Evolutionary conservation across 129 eudicot species (phyloP), one percentile per base, ranked within the genome.

Genomic region (Scalesia atractyloides): DNA sequence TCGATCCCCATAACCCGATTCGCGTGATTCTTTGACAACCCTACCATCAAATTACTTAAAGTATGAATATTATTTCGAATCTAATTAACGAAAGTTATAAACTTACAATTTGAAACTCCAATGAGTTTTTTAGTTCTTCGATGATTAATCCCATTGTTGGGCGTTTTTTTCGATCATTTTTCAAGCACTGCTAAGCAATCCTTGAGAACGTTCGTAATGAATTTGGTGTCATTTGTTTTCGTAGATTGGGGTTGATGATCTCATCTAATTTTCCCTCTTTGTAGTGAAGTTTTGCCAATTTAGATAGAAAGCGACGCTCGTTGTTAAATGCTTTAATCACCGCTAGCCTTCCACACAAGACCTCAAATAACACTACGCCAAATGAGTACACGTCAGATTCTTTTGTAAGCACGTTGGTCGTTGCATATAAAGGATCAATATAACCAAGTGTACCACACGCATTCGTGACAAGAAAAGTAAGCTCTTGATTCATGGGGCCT

Each of bases 1-100:
- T 52, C 37, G 71, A 73, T 74, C 79, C 79, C 73, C 79, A 74
- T 37, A 74, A 41, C 72, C 56, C 56, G 30, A 59, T 43, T 10
- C 68, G 46, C 11, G 58, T 22, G 9, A 60, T 73, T 73, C 15
- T 64, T 54, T 34, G 46, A 50, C 51, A 51, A 64, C 72, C 79
- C 72, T 74, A 50, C 30, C 1, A 18, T 20, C 56, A 47, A 26
- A 19, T 18, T 53, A 36, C 11, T 12, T 26, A 7, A 7, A 41
- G 46, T 41, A 41, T 41, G 46, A 8, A 41, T 41, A 41, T 41
- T 9, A 2, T 7, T 41, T 41, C 8, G 10, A 41, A 41, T 41
- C 12, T 41, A 41, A 41, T 41, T 41, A 41, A 41, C 46, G 46
- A 41, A 64, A 0, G 9, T 14, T 8, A 15, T 8, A 16, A 51